Base-by-base conservation (phyloP, 768 basidiomycete species). In the Daedaleopsis sinensis region DNA sequence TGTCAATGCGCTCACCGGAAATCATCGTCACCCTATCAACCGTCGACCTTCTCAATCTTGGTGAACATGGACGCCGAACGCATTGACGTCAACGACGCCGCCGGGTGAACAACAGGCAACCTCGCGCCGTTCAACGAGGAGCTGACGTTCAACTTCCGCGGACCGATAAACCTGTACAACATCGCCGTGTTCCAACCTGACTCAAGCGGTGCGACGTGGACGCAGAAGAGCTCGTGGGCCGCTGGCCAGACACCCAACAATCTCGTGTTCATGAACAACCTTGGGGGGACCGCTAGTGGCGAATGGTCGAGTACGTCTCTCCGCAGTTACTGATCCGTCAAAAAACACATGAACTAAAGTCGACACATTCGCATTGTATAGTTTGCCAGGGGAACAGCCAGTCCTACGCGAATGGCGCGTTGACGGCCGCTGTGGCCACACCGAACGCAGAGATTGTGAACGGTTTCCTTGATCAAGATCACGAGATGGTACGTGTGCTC, bases 191-290 rank as follows among this genome's bases (percentile, higher is more conserved):
- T 70, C 61, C 70, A 72, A 62, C 67, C 61, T 6, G 69, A 72
- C 64, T 19, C 65, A 5, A 57, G 66, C 16, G 52, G 51, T 15
- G 64, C 70, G 12, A 70, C 67, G 11, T 72, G 71, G 71, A 64
- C 64, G 58, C 61, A 60, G 55, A 60, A 61, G 44, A 72, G 71
- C 46, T 65, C 67, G n/a, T 72, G 68, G 68, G 57, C 58, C 6
- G 54, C 61, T 1, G 62, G 63, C 47, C 7, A 59, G 37, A 9
- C 54, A 37, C 59, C 70, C 15, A 48, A 54, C 32, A 72, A 72
- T 61, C 60, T 71, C 44, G 71, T 72, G 24, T 72, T 72, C 64
- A 72, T 72, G 71, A 71, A 71, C 69, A 72, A 72, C 66, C 56
- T 59, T 44, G 71, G 71, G 24, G 71, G 71, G 12, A 56, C 58